Evolutionary conservation across 495 filamentous ascomycete species (phyloP).

Genomic region (Podospora didyma): DNA sequence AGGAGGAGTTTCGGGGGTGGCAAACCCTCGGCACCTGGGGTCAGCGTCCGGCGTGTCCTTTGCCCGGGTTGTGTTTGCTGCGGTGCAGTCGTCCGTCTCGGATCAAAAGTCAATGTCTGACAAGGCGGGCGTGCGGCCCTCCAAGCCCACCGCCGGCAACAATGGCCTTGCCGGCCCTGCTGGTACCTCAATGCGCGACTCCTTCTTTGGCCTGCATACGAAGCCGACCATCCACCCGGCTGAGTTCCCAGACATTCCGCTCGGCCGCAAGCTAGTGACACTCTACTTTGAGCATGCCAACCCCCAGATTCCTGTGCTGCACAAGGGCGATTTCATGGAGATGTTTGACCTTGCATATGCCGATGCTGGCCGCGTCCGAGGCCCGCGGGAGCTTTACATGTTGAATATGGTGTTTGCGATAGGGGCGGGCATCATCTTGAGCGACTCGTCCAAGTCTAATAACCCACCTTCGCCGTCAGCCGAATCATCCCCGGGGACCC

Average conservation of each 20-base stretch:
- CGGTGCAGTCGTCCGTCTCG: conserved; percentile 81
- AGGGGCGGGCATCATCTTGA: conserved; percentile 87
- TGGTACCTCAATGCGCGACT: conserved; percentile 82
- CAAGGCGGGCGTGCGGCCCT: conserved; percentile 44
- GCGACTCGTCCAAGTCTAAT: conserved; percentile 41
- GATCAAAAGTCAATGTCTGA: conserved; percentile 57
- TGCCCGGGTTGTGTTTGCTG: conserved; percentile 89
- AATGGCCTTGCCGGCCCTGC: conserved; percentile 33
- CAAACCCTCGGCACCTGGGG: conserved; percentile 75
- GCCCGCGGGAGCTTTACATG: conserved; percentile 81
- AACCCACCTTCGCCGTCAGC: conserved; percentile 11
- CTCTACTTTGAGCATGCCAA: conserved; percentile 96
- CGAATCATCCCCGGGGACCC: conserved; percentile 20
- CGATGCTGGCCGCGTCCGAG: conserved; percentile 62
- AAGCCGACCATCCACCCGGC: conserved; percentile 83
- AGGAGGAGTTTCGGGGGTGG: conserved; percentile 71
- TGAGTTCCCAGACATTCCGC: conserved; percentile 71
- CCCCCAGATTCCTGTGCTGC: conserved; percentile 89
- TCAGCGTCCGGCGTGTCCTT: conserved; percentile 92
- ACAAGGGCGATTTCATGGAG: conserved; percentile 79
- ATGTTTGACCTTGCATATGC: conserved; percentile 77
- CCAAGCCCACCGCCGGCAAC: conserved; percentile 30
- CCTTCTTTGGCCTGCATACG: conserved; percentile 90
- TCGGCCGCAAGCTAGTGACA: conserved; percentile 67
- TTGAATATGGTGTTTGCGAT: conserved; percentile 98